Evolutionary conservation across 352 stramenopile species (phyloP).

Genomic region (Phytophthora crassamura): DNA sequence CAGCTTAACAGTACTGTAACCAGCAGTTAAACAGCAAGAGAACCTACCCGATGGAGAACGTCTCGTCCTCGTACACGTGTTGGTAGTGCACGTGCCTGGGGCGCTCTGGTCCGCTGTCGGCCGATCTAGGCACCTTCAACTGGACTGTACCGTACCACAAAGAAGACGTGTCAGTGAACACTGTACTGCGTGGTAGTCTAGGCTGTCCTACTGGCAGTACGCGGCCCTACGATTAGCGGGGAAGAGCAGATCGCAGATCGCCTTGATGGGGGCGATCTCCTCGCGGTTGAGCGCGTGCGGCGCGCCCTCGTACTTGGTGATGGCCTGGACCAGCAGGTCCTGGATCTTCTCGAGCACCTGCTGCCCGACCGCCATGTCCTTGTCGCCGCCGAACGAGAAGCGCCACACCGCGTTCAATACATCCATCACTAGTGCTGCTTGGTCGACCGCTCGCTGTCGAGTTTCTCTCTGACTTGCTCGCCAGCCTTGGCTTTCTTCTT

Average conservation of each 20-base stretch:
- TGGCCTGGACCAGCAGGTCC: slow-evolving; percentile 45
- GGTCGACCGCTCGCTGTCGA: neutral
- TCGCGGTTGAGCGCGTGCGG: slow-evolving; percentile 52
- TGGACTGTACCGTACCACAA: slow-evolving; percentile 46
- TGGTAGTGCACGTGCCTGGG: slow-evolving; percentile 66
- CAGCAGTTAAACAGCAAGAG: neutral
- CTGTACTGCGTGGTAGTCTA: too few species aligned
- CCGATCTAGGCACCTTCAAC: slow-evolving; percentile 49
- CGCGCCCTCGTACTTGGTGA: slow-evolving; percentile 40
- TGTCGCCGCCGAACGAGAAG: slow-evolving; percentile 40
- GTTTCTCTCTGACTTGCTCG: too few species aligned
- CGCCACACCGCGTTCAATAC: slow-evolving; percentile 56
- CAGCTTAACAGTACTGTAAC: neutral
- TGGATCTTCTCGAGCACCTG: slow-evolving; percentile 65
- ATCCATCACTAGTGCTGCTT: slow-evolving; percentile 39
- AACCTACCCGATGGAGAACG: slow-evolving; percentile 80
- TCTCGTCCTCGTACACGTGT: slow-evolving; percentile 84
- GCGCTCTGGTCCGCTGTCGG: slow-evolving; percentile 8
- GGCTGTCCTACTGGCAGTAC: neutral
- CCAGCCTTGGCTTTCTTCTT: too few species aligned
- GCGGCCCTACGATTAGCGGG: slow-evolving; percentile 62
- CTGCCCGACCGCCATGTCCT: slow-evolving; percentile 39
- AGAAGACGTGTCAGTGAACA: neutral
- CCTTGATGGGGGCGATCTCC: slow-evolving; percentile 72
- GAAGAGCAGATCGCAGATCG: slow-evolving; percentile 72